phyloP scores from a whole-genome alignment of 2,329 filamentous ascomycete species.

The Rugonectria rugulosa region DNA sequence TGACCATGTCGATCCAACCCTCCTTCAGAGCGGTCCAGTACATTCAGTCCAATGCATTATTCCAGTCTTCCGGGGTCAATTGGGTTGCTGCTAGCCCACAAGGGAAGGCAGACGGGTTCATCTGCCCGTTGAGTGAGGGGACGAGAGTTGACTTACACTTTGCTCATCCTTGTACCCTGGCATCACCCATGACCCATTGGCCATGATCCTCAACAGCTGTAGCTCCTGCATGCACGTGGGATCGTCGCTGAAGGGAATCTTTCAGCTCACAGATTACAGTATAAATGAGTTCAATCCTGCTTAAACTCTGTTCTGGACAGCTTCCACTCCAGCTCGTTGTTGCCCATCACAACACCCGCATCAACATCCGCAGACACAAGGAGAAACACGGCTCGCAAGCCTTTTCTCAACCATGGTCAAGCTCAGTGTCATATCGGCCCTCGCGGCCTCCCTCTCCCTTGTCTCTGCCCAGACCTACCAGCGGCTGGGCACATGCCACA shows the following conservation, averaged over 20 bases:
- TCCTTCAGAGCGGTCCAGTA: too few relatives aligned
- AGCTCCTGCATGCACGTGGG: conserved; percentile 16
- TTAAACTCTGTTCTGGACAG: conserved; percentile 10
- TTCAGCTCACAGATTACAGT: conserved; percentile 14
- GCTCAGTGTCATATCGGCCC: conserved; percentile 44
- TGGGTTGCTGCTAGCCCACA: conserved; percentile 32
- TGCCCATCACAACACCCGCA: conserved; percentile 19
- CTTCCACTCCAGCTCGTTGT: conserved; percentile 27
- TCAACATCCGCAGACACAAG: conserved; percentile 9
- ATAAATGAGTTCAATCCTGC: conserved; percentile 33
- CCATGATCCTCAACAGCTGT: conserved; percentile 7
- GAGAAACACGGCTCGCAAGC: conserved; percentile 13
- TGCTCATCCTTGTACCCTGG: conserved; percentile 7
- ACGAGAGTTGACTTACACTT: background rate
- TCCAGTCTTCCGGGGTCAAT: conserved; percentile 23
- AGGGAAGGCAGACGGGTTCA: conserved; percentile 29
- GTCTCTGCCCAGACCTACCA: conserved; percentile 66
- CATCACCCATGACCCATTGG: conserved; percentile 22
- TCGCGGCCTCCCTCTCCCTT: conserved; percentile 46
- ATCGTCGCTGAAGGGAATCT: conserved; percentile 2
- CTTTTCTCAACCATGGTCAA: conserved; percentile 45
- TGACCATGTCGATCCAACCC: conserved; percentile 29
- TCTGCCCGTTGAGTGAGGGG: conserved; percentile 17
- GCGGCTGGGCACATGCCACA: conserved; percentile 65
- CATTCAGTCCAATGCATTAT: conserved; percentile 25